Evolutionary conservation across 768 basidiomycete genomes (phyloP), one percentile per base, ranked within the genome.

Genomic region (Albatrellus ellisii): DNA sequence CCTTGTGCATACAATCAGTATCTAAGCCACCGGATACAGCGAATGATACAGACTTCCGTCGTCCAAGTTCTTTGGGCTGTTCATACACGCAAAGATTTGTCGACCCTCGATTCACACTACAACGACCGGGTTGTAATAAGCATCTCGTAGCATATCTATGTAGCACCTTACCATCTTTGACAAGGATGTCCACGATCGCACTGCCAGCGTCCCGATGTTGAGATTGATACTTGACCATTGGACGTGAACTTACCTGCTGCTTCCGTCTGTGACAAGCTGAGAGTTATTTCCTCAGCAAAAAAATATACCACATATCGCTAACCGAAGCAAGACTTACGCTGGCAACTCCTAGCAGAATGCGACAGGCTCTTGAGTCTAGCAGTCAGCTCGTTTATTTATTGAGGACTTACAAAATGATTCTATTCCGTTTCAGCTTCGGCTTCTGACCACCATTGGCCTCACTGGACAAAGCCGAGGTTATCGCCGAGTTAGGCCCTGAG

Each of bases 131-230:
- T 20, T 8, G 11, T 8, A 31, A 26, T 12, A 29, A 6, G 5
- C 15, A 42, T 39, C 5, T 4, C 28, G 25, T 21, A 17, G 24
- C 10, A 6, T 17, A 17, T 3, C 17, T 9, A 28, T 4, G 14
- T 18, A 29, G 25, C 27, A 9, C 22, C 48, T n/a, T 20, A 54
- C 53, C 53, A 54, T 48, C 53, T 40, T 9, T 46, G 45, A 41
- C 53, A 54, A 18, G 53, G 53, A 20, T 48, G 53, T 8, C 49
- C 53, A n/a, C 53, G 47, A 34, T 54, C 53, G 44, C 53, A 54
- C 53, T 54, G 26, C n/a, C n/a, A n/a, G n/a, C n/a, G n/a, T 18
- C 7, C 14, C 20, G 35, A 25, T 4, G 11, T 32, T 24, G 20
- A 17, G 10, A 22, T 31, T 24, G 31, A 20, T 18, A n/a, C 32